Evolutionary conservation across 345 rosid genomes (phyloP), one percentile per base, ranked within the genome.

Genomic region (Salix purpurea): DNA sequence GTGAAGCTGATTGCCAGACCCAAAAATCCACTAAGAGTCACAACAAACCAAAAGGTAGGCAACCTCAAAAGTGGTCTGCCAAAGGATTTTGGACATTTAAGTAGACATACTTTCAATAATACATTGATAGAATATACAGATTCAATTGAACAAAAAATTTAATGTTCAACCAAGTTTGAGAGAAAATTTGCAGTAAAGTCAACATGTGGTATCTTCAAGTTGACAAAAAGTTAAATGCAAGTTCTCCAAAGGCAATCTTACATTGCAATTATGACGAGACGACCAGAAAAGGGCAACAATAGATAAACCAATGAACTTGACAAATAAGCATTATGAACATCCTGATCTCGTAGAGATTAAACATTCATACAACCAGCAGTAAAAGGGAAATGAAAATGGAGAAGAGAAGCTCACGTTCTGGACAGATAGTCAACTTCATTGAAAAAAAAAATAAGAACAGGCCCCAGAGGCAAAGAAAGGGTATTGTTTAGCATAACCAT

Each of bases 1-100:
- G 97, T 87, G 85, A 96, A 93, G 89, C 99, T 96, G 83, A 96
- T 96, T 42, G 97, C 99, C 69, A 96, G 89, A 68, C 99, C 99
- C 73, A 96, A 83, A 75, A 93, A 86, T 76, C 99, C 99, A 82
- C 99, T 93, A 34, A 93, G 84, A 36, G 99, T 93, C 82, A 86
- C 87, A 42, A 96, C 97, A 79, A 90, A 70, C 99, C 99, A 96
- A 83, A 96, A 96, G 83, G 74, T 70, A 50, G 98, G 98, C 74
- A 92, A 79, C 80, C 86, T 87, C 76, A 96, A 82, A 68, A 96
- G 94, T 26, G 98, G 99, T 46, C 98, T 96, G 95, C 82, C 61
- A 77, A 74, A 44, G 56, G 74, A 42, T 62, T 50, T 58, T 68
- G 66, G 72, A 71, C 76, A n/a, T 67, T 68, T 64, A 79, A 74